Evolutionary conservation across 129 eudicot species (phyloP).

Genomic region (Saposhnikovia divaricata): DNA sequence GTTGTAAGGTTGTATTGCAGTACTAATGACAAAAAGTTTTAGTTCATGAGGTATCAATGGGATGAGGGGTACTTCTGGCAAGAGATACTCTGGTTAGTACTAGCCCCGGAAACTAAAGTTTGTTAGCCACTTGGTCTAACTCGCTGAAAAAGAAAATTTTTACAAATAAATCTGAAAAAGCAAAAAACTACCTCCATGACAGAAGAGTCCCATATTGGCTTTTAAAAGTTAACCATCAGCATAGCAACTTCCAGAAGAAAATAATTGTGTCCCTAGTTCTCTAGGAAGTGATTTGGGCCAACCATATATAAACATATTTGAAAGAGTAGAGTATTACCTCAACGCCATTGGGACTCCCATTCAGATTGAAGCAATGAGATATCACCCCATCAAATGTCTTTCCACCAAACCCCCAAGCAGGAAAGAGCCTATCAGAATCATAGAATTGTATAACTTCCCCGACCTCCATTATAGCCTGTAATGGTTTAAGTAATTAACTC

Average conservation of each 20-base stretch:
- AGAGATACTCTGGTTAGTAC: too few species aligned
- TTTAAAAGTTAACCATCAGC: not conserved
- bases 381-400: conserved; percentile 35
- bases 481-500: conserved; percentile 7
- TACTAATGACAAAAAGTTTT: not conserved
- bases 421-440: conserved; percentile 74
- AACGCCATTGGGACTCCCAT: conserved; percentile 35
- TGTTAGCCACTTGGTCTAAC: too few species aligned
- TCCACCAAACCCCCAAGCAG: conserved; percentile 99
- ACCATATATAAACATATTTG: not conserved
- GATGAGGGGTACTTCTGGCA: too few species aligned
- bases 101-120: too few species aligned
- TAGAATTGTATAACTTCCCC: conserved; percentile 95
- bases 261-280: not conserved
- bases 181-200: too few species aligned
- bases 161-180: too few species aligned
- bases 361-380: conserved; percentile 92
- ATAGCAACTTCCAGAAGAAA: not conserved
- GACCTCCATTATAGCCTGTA: conserved; percentile 82
- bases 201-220: not conserved
- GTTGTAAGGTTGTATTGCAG: not conserved
- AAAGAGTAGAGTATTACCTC: conserved; percentile 42
- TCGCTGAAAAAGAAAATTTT: too few species aligned
- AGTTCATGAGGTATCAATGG: too few species aligned
- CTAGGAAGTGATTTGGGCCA: not conserved